Percentiles rank a stretch among this genome's conserved stretches.
Conservation (phyloP, 169 alveolate genomes). For the Plasmodium relictum region DNA sequence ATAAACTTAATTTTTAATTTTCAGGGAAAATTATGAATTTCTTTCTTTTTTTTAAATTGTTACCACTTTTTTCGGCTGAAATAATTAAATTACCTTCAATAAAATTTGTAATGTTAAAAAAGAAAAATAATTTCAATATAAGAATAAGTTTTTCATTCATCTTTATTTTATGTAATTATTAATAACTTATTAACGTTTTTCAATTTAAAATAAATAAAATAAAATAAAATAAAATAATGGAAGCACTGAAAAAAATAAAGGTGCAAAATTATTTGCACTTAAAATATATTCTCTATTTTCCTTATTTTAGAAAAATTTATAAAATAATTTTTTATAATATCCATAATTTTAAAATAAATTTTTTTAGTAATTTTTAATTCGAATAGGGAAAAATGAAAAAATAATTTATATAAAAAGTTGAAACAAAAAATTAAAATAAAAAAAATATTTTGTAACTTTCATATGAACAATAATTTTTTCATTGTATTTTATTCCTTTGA, state of each 20-base stretch:
- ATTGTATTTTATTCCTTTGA: background rate
- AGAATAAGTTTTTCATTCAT: constrained; percentile 18
- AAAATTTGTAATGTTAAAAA: constrained; percentile 35
- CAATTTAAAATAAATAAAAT: background rate
- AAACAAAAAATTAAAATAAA: no score
- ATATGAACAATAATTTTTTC: no score
- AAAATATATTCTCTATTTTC: background rate
- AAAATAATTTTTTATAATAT: background rate
- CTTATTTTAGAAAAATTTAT: background rate
- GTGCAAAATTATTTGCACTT: background rate
- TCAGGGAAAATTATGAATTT: background rate
- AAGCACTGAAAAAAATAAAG: background rate
- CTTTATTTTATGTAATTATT: background rate
- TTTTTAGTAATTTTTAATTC: no score
- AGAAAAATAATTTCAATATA: constrained; percentile 15
- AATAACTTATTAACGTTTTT: constrained; percentile 4
- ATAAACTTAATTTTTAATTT: background rate
- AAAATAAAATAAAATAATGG: background rate
- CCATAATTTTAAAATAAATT: background rate
- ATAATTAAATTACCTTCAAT: constrained; percentile 45
- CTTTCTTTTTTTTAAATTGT: constrained; percentile 8
- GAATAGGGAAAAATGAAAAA: no score
- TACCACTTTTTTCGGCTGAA: constrained; percentile 32
- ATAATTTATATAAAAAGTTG: no score
- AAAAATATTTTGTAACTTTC: no score